These are phyloP conservation scores for Cyanodermella asteris DNA, from an alignment of 2,329 filamentous ascomycete species.

Conservation along the genomic window DNA sequence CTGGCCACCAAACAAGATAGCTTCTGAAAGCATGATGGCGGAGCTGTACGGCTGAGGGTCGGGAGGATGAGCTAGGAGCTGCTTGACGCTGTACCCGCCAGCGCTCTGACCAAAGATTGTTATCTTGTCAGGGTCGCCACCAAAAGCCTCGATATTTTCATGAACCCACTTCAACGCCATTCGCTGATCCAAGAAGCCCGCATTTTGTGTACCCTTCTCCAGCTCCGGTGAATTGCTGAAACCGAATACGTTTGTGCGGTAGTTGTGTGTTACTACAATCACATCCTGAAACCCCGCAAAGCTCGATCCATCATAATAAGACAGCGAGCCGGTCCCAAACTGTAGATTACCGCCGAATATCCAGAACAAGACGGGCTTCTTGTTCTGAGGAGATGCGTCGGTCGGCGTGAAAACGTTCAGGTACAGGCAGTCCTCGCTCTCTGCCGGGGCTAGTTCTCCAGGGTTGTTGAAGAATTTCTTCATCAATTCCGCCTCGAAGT, in stretches of 20 bases:
- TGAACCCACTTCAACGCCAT: constrained; percentile 6
- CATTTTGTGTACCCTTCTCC: too few species aligned
- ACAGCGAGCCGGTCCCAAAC: too few species aligned
- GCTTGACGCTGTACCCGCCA: constrained; percentile 4
- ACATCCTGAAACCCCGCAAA: too few species aligned
- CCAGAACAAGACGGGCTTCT: constrained; percentile 3
- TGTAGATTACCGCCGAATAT: too few species aligned
- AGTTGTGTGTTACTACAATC: constrained; percentile 52
- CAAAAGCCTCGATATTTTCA: constrained; percentile 6
- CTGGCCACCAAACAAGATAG: too few species aligned
- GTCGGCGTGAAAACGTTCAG: constrained; percentile 4
- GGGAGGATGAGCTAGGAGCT: too few species aligned
- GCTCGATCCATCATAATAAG: too few species aligned
- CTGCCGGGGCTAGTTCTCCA: too few species aligned
- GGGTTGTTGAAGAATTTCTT: too few species aligned
- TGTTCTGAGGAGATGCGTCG: neutral
- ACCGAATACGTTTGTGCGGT: constrained; percentile 52
- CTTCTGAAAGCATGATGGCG: too few species aligned
- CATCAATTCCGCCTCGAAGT: too few species aligned
- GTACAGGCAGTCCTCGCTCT: constrained; percentile 7
- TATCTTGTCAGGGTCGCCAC: constrained; percentile 6
- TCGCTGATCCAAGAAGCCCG: constrained; percentile 5
- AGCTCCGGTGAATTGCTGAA: constrained; percentile 14
- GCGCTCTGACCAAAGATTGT: constrained; percentile 5
- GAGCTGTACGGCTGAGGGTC: too few species aligned